Evolutionary conservation across 1,139 yeast species (phyloP).

Genomic region (Taphrina deformans): DNA sequence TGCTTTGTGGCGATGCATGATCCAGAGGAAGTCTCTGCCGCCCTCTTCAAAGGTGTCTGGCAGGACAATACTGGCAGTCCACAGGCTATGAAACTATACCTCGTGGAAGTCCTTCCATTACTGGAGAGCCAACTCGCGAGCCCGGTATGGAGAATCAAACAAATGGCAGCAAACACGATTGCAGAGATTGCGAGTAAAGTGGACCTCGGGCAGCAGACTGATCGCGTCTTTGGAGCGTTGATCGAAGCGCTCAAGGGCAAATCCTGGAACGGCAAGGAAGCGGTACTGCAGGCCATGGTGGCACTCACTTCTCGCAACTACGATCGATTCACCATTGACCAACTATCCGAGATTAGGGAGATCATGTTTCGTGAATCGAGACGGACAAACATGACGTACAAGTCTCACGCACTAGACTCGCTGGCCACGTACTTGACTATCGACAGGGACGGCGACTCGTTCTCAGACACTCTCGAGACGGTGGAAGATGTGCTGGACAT

Average conservation of each 20-base stretch:
- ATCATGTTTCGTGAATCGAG: slow-evolving; percentile 62
- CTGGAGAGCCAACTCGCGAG: slow-evolving; percentile 54
- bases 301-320: slow-evolving; percentile 55
- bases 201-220: slow-evolving; percentile 16
- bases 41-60: slow-evolving; percentile 69
- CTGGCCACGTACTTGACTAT: slow-evolving; percentile 33
- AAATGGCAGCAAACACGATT: slow-evolving; percentile 68
- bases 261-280: slow-evolving; percentile 86
- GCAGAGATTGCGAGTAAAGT: slow-evolving; percentile 49
- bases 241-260: slow-evolving; percentile 71
- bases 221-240: slow-evolving; percentile 56
- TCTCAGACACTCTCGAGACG: slow-evolving; percentile 4
- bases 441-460: slow-evolving; percentile 7
- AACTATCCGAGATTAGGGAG: slow-evolving; percentile 49
- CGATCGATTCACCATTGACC: slow-evolving; percentile 41
- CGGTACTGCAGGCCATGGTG: slow-evolving; percentile 68
- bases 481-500: slow-evolving; percentile 22
- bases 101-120: slow-evolving; percentile 65
- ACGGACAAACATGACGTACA: slow-evolving; percentile 68
- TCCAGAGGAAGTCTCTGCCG: slow-evolving; percentile 48
- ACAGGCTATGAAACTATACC: slow-evolving; percentile 68
- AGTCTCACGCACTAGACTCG: slow-evolving; percentile 42
- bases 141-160: slow-evolving; percentile 64
- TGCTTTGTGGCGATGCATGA: slow-evolving; percentile 79
- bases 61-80: slow-evolving; percentile 70